Evolutionary conservation across 495 filamentous ascomycete genomes (phyloP), one percentile per base, ranked within the genome.

Genomic region (Annulohypoxylon maeteangense): DNA sequence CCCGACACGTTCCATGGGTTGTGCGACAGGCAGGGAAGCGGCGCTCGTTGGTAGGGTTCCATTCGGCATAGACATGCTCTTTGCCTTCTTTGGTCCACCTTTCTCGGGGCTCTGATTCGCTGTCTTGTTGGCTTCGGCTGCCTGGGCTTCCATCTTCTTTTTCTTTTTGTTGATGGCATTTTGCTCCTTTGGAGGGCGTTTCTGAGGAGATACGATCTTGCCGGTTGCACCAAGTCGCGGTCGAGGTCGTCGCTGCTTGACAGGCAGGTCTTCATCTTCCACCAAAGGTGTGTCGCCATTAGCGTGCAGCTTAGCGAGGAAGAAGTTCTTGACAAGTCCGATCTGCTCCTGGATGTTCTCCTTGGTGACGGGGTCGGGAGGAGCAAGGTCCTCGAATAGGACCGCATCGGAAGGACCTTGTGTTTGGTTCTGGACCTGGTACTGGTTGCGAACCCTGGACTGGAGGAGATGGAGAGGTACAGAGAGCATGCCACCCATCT

Each of bases 381-480:
- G 82, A 8, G 91, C 84, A 1, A 94, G 91, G 1, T 91, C 84
- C 66, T 88, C 84, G 74, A 94, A 90, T 25, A 90, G 82, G 40
- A 88, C 85, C n/a, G 83, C 82, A 70, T 82, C 78, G 59, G 85
- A 78, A n/a, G 84, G 81, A 62, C 71, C 76, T 36, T 74, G 56
- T 12, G 85, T 85, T 62, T 90, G 89, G 70, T 89, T 92, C 74
- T 92, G 92, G 58, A 89, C 84, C 79, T 94, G 91, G 72, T 90
- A 91, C 53, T 90, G 90, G 75, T 81, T 93, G 79, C 91, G 89
- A 80, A 99, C 93, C 72, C 94, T 88, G 60, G 92, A 94, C 76
- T 98, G 95, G 16, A 99, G 86, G 18, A 99, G 87, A 83, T 99
- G 95, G 20, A 99, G 85, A 18, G 95, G 95, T 32, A 99, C 95